Percentiles rank a stretch among this genome's conserved stretches.
phyloP scores from a whole-genome alignment of 371 early-diverging fungal species.

The Mortierella sp. region DNA sequence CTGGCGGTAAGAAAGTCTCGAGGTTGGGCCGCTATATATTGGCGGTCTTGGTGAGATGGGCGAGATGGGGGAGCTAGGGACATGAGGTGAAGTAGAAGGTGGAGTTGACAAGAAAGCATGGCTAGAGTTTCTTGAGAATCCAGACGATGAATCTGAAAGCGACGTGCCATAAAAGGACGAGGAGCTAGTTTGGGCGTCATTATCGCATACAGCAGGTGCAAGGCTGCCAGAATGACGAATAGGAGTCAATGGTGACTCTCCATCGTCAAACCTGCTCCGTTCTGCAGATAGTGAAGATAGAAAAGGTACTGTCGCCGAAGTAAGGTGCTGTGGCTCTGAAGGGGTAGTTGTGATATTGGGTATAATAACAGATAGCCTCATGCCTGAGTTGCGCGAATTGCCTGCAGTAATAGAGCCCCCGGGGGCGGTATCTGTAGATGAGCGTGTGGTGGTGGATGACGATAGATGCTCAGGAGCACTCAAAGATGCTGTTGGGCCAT shows the following conservation, averaged over 20 bases:
- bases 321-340: neutral
- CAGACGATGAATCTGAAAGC: neutral
- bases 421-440: neutral
- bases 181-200: neutral
- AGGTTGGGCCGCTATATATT: slow-evolving; percentile 1
- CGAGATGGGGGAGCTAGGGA: slow-evolving; percentile 15
- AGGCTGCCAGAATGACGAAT: neutral
- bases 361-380: slow-evolving; percentile 20
- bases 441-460: slow-evolving; percentile 4
- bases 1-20: slow-evolving; percentile 26
- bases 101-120: slow-evolving; percentile 18
- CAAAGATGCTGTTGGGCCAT: neutral
- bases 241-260: neutral
- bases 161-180: slow-evolving; percentile 10
- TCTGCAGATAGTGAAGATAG: neutral
- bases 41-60: slow-evolving; percentile 29
- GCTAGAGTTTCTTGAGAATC: slow-evolving; percentile 11
- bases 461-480: neutral
- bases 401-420: neutral
- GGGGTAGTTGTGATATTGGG: slow-evolving; percentile 18
- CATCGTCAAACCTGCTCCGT: slow-evolving; percentile 4
- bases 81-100: slow-evolving; percentile 7
- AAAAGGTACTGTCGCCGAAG: neutral
- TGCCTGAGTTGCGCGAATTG: neutral
- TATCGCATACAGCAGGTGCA: neutral